phyloP scores from a whole-genome alignment of 1,139 yeast species.

The Geotrichum cucujoidarum region DNA sequence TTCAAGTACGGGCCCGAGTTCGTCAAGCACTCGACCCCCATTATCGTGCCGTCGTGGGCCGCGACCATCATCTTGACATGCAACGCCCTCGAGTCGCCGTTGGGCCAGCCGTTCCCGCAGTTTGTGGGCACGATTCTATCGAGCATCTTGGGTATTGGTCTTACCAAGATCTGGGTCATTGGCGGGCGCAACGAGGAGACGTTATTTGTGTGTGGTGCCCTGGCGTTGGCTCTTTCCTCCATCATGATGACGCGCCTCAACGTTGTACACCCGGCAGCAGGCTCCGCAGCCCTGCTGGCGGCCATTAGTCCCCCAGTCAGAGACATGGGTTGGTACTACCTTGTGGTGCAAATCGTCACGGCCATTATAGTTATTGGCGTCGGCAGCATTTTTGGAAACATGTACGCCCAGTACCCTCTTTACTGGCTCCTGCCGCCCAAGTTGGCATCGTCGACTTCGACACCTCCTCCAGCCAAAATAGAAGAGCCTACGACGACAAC shows the following conservation, averaged over 20 bases:
- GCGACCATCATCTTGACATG: slow-evolving; percentile 62
- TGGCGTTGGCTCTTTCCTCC: slow-evolving; percentile 54
- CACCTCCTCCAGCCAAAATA: not conserved
- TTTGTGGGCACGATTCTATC: slow-evolving; percentile 54
- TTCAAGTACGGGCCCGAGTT: slow-evolving; percentile 47
- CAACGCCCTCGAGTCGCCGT: slow-evolving; percentile 53
- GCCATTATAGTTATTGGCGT: slow-evolving; percentile 48
- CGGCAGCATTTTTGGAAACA: slow-evolving; percentile 54
- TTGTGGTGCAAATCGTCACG: slow-evolving; percentile 54
- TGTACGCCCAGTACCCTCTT: slow-evolving; percentile 51
- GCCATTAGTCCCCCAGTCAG: slow-evolving; percentile 46
- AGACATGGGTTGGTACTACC: slow-evolving; percentile 61
- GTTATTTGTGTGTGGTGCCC: slow-evolving; percentile 58
- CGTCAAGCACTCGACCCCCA: slow-evolving; percentile 45
- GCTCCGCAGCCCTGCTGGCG: slow-evolving; percentile 65
- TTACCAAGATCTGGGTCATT: slow-evolving; percentile 54
- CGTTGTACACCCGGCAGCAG: slow-evolving; percentile 70
- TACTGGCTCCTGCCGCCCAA: slow-evolving; percentile 57
- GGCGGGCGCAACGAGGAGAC: slow-evolving; percentile 31
- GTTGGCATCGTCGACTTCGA: slow-evolving; percentile 9
- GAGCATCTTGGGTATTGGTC: slow-evolving; percentile 51
- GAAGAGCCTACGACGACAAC: not conserved
- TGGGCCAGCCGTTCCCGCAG: slow-evolving; percentile 63
- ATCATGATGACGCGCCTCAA: slow-evolving; percentile 52
- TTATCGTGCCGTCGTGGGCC: slow-evolving; percentile 54